Conservation (phyloP, 495 filamentous ascomycete species). For the Sordaria brevicollis region DNA sequence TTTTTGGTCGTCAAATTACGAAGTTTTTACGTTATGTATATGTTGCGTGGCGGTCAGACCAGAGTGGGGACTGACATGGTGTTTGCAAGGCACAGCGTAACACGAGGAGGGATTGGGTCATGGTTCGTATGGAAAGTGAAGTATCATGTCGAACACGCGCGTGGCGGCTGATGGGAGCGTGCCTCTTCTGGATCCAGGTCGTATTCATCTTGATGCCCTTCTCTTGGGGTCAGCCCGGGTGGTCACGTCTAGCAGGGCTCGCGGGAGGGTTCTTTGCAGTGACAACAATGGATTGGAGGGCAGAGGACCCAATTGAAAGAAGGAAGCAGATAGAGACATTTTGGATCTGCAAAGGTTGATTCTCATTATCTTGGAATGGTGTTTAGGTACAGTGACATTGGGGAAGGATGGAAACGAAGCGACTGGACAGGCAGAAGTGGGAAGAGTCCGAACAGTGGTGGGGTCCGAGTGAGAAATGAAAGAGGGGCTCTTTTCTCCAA, state of each 20-base stretch:
- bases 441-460: not conserved
- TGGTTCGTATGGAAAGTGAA: not conserved
- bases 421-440: not conserved
- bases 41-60: no score
- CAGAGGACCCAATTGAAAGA: not conserved
- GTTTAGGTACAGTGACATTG: not conserved
- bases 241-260: not conserved
- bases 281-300: not conserved
- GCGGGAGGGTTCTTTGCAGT: not conserved
- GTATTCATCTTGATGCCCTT: not conserved
- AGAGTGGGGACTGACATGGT: no score
- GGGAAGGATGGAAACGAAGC: not conserved
- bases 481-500: not conserved
- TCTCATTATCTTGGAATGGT: not conserved
- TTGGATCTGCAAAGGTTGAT: not conserved
- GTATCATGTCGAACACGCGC: not conserved
- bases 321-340: not conserved
- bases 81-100: no score
- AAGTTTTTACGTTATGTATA: no score
- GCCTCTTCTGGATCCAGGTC: not conserved
- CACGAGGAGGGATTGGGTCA: not conserved
- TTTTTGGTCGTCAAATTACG: no score
- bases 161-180: not conserved
- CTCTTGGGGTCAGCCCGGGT: not conserved
- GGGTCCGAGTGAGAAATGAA: not conserved